Evolutionary conservation across 345 rosid species (phyloP).

Genomic region (Populus nigra): DNA sequence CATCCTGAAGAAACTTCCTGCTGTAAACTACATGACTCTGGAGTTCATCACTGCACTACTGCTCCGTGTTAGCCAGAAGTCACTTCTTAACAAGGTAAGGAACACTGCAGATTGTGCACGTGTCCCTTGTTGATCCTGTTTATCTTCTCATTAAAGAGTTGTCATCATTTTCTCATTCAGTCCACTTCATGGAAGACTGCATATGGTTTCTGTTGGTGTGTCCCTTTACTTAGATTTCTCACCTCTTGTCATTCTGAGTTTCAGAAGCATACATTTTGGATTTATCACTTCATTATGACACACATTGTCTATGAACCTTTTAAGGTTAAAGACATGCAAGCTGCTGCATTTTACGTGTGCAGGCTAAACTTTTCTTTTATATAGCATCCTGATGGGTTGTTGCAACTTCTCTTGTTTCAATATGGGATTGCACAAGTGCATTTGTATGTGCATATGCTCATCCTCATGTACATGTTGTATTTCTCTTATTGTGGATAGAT

Average conservation of each 20-base stretch:
- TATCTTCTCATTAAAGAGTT: neutral
- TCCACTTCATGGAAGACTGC: no score
- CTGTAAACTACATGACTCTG: conserved; percentile 76
- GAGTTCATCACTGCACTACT: conserved; percentile 78
- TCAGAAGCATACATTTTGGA: no score
- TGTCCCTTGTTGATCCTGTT: no score
- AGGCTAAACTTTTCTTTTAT: neutral
- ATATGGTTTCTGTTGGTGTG: no score
- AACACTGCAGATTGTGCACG: neutral
- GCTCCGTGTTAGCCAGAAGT: conserved; percentile 80
- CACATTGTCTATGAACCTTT: no score
- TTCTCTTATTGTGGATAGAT: neutral
- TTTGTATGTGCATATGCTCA: neutral
- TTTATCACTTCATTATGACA: no score
- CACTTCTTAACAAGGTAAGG: conserved; percentile 74
- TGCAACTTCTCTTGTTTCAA: neutral
- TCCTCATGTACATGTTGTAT: neutral
- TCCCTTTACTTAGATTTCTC: no score
- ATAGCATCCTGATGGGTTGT: neutral
- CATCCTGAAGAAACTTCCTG: conserved; percentile 76
- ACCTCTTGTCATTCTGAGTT: no score
- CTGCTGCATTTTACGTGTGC: no score
- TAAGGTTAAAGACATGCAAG: no score
- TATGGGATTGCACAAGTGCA: neutral
- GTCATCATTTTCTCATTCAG: neutral